Evolutionary conservation across 2,329 filamentous ascomycete genomes (phyloP), one percentile per base, ranked within the genome.

Genomic region (Colletotrichum sp.): DNA sequence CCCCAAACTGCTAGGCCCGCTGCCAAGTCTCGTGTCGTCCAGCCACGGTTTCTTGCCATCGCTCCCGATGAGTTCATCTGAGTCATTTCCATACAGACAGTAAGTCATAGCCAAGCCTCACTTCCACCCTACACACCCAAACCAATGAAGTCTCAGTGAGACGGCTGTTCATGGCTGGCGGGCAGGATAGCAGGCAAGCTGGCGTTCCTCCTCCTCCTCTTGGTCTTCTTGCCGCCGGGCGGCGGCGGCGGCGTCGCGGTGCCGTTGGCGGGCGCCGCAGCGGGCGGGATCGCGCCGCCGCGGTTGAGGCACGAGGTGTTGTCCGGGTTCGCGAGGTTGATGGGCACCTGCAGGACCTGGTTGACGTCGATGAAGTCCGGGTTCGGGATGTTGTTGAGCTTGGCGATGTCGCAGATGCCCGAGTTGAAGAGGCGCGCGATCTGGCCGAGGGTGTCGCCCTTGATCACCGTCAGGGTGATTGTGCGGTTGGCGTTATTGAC

Each of bases 321-420:
- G 57, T 73, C 73, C 39, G 73, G 73, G n/a, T 44, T 57, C 15
- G 64, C 57, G 28, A 73, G 8, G 70, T 76, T 76, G 34, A 76
- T 36, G 28, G 70, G 57, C 8, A 76, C 26, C 26, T 57, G 30
- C 6, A 76, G 70, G 18, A 49, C 21, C 73, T 69, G 57, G 13
- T 49, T 59, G 57, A 65, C 21, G 3, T 30, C 26, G 64, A 76
- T 76, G 12, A 73, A 52, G 32, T 76, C 64, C 16, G 73, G 73
- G 70, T 76, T 49, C 18, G 69, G 21, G 16, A 76, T 34, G 9
- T 68, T 73, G 64, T 73, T 76, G 57, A 65, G 57, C 44, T 68
- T 64, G 26, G 73, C 73, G 69, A 76, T 76, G 32, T 76, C 32
- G 73, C 73, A 76, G 21, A 76, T 76, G 62, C 73, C 73, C 57